Percentiles rank a stretch among this genome's conserved stretches.
Conservation (phyloP, 345 rosid species). For the Carallia pectinifolia region DNA sequence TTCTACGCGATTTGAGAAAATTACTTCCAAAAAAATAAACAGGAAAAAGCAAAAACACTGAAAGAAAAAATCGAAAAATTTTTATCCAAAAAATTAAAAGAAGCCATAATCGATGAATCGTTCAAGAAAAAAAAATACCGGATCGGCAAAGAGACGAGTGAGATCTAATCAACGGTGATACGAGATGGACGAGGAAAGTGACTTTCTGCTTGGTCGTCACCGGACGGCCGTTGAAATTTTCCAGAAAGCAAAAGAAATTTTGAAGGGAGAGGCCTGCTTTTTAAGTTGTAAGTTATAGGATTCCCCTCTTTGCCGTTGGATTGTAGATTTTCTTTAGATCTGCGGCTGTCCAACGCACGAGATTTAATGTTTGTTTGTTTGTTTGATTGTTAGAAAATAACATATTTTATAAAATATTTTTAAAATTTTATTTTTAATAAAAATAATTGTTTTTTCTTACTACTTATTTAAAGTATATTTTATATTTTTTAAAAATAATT, state of each 20-base stretch:
- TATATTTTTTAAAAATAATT: no score
- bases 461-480: no score
- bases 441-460: no score
- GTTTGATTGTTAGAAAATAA: no score
- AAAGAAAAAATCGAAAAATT: not conserved
- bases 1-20: not conserved
- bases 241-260: not conserved
- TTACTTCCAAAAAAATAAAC: not conserved
- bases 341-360: not conserved
- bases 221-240: conserved; percentile 21
- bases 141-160: conserved; percentile 19
- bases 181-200: not conserved
- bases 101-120: not conserved
- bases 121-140: conserved; percentile 11
- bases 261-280: not conserved
- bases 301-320: conserved; percentile 10
- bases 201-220: conserved; percentile 14
- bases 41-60: not conserved
- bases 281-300: not conserved
- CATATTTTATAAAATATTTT: no score
- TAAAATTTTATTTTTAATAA: no score
- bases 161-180: conserved; percentile 16
- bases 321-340: not conserved
- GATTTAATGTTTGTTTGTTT: not conserved
- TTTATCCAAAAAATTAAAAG: not conserved